Conservation (phyloP, 805 yeast species). For the Sugiyamaella marilandica region DNA sequence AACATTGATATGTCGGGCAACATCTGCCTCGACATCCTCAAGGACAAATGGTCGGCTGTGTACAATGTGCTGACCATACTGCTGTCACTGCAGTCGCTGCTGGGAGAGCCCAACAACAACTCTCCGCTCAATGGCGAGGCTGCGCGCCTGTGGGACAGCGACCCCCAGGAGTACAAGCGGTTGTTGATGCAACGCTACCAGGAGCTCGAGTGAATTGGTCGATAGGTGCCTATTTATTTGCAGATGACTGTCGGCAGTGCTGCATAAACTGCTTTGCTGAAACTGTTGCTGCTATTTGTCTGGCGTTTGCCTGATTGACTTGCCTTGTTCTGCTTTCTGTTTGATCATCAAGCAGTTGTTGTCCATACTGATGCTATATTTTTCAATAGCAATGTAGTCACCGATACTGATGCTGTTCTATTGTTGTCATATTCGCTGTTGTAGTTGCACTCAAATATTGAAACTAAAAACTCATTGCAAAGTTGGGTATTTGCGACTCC, state of each 20-base stretch:
- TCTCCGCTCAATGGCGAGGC: conserved; percentile 55
- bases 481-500: no score
- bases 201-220: conserved; percentile 28
- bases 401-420: neutral
- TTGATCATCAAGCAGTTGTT: neutral
- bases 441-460: no score
- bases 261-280: no score
- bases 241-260: no score
- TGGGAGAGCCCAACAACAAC: conserved; percentile 59
- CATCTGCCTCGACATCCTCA: conserved; percentile 59
- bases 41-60: conserved; percentile 62
- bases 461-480: no score
- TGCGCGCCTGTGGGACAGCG: conserved; percentile 48
- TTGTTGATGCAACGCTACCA: conserved; percentile 37
- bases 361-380: no score
- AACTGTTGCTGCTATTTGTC: no score
- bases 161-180: conserved; percentile 40
- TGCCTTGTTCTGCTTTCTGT: neutral
- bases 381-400: neutral
- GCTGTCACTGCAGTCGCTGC: conserved; percentile 52
- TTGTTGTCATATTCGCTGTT: no score
- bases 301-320: neutral
- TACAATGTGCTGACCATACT: conserved; percentile 58
- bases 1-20: conserved; percentile 61
- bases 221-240: neutral